Evolutionary conservation across 768 basidiomycete genomes (phyloP).

Genomic region (Pleurotus cornucopiae): DNA sequence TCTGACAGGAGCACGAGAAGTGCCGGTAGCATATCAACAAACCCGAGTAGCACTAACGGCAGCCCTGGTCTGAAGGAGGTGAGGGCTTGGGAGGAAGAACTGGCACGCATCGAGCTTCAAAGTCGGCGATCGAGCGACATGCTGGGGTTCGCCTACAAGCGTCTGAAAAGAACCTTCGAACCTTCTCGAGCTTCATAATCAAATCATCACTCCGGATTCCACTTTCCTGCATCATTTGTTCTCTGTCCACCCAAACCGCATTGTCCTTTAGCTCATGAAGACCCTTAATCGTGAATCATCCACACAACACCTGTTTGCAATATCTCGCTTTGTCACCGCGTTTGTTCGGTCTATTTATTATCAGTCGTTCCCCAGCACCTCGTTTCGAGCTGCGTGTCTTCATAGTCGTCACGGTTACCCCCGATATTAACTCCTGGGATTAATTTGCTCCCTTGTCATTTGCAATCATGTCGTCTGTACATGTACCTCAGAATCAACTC

Average conservation of each 20-base stretch:
- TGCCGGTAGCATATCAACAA: slow-evolving; percentile 11
- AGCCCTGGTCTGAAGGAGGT: slow-evolving; percentile 29
- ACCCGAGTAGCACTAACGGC: slow-evolving; percentile 14
- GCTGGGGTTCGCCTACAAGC: slow-evolving; percentile 39
- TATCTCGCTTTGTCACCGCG: not conserved
- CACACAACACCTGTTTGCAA: not conserved
- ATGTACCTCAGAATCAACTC: not conserved
- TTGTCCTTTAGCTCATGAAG: not conserved
- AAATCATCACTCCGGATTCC: not conserved
- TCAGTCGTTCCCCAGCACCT: not conserved
- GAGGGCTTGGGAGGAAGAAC: slow-evolving; percentile 77
- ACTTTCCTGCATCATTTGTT: not conserved
- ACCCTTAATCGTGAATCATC: slow-evolving; percentile 1
- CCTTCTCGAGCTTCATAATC: not conserved
- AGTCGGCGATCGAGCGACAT: slow-evolving; percentile 48
- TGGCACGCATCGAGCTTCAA: slow-evolving; percentile 62
- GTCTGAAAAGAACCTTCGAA: slow-evolving; percentile 11
- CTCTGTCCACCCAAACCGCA: not conserved
- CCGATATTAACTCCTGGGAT: not conserved
- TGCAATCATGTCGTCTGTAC: slow-evolving; percentile 3
- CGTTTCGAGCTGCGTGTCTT: not conserved
- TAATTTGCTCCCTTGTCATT: not conserved
- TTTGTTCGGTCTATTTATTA: not conserved
- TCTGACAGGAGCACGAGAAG: slow-evolving; percentile 22
- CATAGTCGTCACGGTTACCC: not conserved